These are phyloP conservation scores for Cladosporium sp. DNA, from an alignment of 2,329 filamentous ascomycete genomes.

Conservation along the genomic window DNA sequence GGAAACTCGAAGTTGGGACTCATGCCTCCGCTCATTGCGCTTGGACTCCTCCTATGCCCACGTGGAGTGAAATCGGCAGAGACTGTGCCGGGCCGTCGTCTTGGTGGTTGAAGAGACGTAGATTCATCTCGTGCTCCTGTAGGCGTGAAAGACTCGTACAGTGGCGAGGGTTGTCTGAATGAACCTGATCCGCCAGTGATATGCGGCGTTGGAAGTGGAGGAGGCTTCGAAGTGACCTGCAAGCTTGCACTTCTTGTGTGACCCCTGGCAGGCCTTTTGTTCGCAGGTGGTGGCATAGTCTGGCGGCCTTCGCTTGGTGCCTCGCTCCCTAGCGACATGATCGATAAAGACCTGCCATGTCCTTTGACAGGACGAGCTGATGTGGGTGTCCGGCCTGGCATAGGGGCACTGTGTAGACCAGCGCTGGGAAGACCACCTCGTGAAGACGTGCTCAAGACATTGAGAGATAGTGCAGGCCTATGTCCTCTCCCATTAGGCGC, in stretches of 20 bases:
- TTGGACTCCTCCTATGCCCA: conserved; percentile 23
- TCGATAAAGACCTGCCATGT: conserved; percentile 51
- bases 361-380: conserved; percentile 51
- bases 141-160: conserved; percentile 43
- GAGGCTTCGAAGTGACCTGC: conserved; percentile 62
- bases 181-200: conserved; percentile 1
- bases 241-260: conserved; percentile 80
- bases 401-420: conserved; percentile 26
- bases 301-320: conserved; percentile 30
- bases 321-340: conserved; percentile 51
- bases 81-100: conserved; percentile 32
- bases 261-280: conserved; percentile 56
- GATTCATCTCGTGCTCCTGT: conserved; percentile 24
- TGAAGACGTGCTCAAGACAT: conserved; percentile 39
- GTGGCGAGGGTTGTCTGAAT: conserved; percentile 43
- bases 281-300: conserved; percentile 17
- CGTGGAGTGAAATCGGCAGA: conserved; percentile 36
- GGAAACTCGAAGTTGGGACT: conserved; percentile 35
- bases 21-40: conserved; percentile 18
- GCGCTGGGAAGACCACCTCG: conserved; percentile 26
- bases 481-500: conserved; percentile 50
- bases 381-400: conserved; percentile 29
- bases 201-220: conserved; percentile 21
- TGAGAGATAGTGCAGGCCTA: conserved; percentile 66
- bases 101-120: conserved; percentile 26